These are phyloP conservation scores for Apiotrichum mycotoxinovorans DNA, from an alignment of 1,284 basidiomycete genomes.

Conservation along the genomic window DNA sequence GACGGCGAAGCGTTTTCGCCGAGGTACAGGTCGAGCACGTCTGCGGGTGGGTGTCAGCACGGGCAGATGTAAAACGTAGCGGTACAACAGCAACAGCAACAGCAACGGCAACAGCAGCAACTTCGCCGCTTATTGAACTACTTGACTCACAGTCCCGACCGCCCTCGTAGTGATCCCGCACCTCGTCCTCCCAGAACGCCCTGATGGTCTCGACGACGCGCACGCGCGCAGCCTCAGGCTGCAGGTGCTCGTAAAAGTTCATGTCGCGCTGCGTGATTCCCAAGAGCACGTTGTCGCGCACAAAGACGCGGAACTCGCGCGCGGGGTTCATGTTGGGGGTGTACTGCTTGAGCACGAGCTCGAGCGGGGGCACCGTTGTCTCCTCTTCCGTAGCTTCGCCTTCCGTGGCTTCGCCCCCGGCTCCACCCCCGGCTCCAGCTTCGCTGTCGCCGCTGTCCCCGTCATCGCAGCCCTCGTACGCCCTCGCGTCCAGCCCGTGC, in stretches of 20 bases:
- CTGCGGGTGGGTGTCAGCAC: too few species aligned
- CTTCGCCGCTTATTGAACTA: too few species aligned
- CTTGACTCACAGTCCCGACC: slow-evolving; percentile 64
- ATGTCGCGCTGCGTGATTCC: slow-evolving; percentile 81
- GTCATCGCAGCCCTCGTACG: slow-evolving; percentile 42
- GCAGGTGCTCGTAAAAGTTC: slow-evolving; percentile 84
- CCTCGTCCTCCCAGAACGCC: slow-evolving; percentile 65
- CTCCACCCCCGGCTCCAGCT: too few species aligned
- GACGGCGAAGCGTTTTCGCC: slow-evolving; percentile 74
- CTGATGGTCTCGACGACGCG: slow-evolving; percentile 59
- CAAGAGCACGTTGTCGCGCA: slow-evolving; percentile 52
- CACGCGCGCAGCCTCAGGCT: slow-evolving; percentile 57
- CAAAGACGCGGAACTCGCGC: slow-evolving; percentile 83
- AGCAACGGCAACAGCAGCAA: too few species aligned
- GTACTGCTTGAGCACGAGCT: slow-evolving; percentile 91
- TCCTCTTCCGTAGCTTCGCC: not conserved
- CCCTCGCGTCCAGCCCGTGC: slow-evolving; percentile 66
- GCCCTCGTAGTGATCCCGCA: slow-evolving; percentile 60
- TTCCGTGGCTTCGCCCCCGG: not conserved
- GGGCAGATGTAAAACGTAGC: too few species aligned
- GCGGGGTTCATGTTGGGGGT: slow-evolving; percentile 77
- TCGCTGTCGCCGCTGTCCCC: not conserved
- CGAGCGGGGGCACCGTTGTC: slow-evolving; percentile 54
- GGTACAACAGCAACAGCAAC: too few species aligned
- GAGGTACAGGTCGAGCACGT: slow-evolving; percentile 80